Evolutionary conservation across 2,329 filamentous ascomycete genomes (phyloP).

Genomic region (Xylariaceae sp.): DNA sequence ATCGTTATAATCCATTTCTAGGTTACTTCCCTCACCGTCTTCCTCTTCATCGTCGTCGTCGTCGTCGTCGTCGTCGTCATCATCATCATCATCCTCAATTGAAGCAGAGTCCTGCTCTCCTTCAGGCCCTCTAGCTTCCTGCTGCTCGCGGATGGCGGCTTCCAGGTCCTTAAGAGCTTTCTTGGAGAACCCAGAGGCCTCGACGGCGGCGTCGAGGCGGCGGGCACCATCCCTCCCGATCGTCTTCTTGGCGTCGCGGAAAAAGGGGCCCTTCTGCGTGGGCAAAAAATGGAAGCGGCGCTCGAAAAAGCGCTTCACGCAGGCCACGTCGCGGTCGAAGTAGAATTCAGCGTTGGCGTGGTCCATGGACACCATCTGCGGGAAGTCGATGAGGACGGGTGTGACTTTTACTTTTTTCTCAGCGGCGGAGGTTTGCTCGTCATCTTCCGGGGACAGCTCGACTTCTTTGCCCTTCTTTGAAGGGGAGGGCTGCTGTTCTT

Average conservation of each 20-base stretch:
- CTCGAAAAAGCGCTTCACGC: slow-evolving; percentile 93
- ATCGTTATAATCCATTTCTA: slow-evolving; percentile 32
- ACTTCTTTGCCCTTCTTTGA: slow-evolving; percentile 28
- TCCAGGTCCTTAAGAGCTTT: slow-evolving; percentile 97
- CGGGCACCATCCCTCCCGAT: slow-evolving; percentile 69
- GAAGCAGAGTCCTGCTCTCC: slow-evolving; percentile 48
- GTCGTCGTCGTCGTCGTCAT: slow-evolving; percentile 43
- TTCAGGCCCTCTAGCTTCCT: slow-evolving; percentile 52
- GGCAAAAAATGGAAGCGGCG: slow-evolving; percentile 86
- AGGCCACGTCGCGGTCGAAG: slow-evolving; percentile 94
- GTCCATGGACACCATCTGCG: slow-evolving; percentile 96
- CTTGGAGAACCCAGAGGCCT: slow-evolving; percentile 93
- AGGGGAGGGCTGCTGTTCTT: too few relatives aligned
- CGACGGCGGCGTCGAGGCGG: slow-evolving; percentile 84
- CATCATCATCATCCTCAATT: slow-evolving; percentile 43
- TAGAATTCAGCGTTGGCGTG: slow-evolving; percentile 95
- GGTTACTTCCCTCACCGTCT: slow-evolving; percentile 38
- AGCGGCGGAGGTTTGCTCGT: slow-evolving; percentile 42
- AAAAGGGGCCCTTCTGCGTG: slow-evolving; percentile 83
- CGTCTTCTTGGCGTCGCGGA: slow-evolving; percentile 80
- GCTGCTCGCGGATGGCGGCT: slow-evolving; percentile 83
- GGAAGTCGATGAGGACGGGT: slow-evolving; percentile 95
- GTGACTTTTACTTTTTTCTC: slow-evolving; percentile 53
- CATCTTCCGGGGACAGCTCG: too few relatives aligned
- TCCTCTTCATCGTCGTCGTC: slow-evolving; percentile 44